Base-by-base conservation (phyloP, 352 stramenopile genomes). In the Pythium myriotylum region DNA sequence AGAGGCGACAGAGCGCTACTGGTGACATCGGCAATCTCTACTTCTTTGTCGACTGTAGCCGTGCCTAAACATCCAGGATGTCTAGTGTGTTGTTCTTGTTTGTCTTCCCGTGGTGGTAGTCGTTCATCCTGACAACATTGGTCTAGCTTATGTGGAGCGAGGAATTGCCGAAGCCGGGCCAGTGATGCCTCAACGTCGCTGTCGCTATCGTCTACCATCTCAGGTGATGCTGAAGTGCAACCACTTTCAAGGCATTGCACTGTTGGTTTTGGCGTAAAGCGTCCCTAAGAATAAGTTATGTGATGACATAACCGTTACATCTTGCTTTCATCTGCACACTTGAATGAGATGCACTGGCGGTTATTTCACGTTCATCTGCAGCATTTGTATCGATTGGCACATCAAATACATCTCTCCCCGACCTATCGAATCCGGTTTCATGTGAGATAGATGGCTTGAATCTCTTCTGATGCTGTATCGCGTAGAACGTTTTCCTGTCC, bases 381-480 rank as follows among this genome's bases (percentile, higher is more conserved):
- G 5, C 29, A 35, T 35, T 10, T 10, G 29, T 35, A 35, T 35
- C 29, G 5, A 35, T 10, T 35, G 10, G 5, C 29, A 54, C 41
- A 39, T 26, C 16, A 42, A 16, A 20, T 32, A 16, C n/a, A n/a
- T n/a, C n/a, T n/a, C n/a, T n/a, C n/a, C n/a, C n/a, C n/a, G n/a
- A n/a, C n/a, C n/a, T n/a, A 33, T 4, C 35, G 33, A 16, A 22
- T 57, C 19, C 19, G 17, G n/a, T 32, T 27, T 43, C 60, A 92
- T 26, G 85, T 88, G 46, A 95, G 79, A 54, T 95, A 95, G 39
- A 86, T 79, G 14, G 83, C 86, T 70, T 88, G 76, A 16, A 95
- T 93, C 63, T 95, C 86, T 60, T 95, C 86, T 1, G 84, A 94
- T 4, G 63, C 81, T n/a, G 68, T 90, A 50, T 95, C 86, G 23